Base-by-base conservation (phyloP, 2,329 filamentous ascomycete genomes). In the Escovopsis sp. region DNA sequence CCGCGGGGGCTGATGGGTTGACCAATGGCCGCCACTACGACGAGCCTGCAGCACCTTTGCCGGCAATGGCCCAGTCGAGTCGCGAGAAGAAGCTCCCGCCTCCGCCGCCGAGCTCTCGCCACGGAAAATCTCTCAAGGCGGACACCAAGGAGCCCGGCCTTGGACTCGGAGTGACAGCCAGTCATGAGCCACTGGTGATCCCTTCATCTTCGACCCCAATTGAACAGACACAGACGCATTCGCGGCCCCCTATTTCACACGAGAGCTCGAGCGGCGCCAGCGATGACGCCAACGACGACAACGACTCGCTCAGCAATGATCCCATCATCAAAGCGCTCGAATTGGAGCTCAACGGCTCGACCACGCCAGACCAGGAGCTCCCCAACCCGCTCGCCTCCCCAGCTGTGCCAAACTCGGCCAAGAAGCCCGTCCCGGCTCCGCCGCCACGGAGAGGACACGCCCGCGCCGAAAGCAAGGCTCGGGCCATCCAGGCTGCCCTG, bases 31-130 rank as follows among this genome's bases (percentile, higher is more conserved):
- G 23, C 23, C 23, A 23, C 23, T 6, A 23, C 23, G 23, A 26
- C 19, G n/a, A 26, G 18, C 43, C 41, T 35, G 26, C 33, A 7
- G 19, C 35, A 37, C 10, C 10, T 23, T 23, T 12, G 38, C 18
- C 26, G n/a, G 26, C n/a, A 26, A 39, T 19, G n/a, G n/a, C 4
- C 19, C 51, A 51, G 15, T 41, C 51, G 8, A 40, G 41, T 35
- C 64, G 49, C 45, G 55, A 55, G 33, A 82, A 80, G 55, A 78
- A 75, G 59, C 75, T 75, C 48, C 81, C 82, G 12, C 83, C 84
- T 5, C 81, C 82, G 6, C 83, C 83, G 19, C 70, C 70, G 10
- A 85, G 73, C 55, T 86, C 82, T 41, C 76, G 83, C 43, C 83
- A 88, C 61, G 85, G 85, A 4, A 88, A 82, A 59, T 69, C 80